Evolutionary conservation across 352 stramenopile genomes (phyloP), one percentile per base, ranked within the genome.

Genomic region (Phytophthora multivora): DNA sequence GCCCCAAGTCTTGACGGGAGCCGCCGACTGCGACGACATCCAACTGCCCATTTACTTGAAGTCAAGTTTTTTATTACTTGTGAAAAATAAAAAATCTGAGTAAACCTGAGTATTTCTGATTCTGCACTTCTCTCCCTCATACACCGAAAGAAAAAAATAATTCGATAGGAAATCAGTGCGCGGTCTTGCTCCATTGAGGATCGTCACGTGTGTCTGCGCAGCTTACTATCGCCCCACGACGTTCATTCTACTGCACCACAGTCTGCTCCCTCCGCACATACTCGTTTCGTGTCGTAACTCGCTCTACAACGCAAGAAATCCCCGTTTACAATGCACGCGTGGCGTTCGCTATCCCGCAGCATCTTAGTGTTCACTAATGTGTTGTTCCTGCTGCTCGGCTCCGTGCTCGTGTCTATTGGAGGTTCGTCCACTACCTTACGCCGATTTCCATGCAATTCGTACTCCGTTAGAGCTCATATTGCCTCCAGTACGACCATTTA

Each of bases 361-460:
- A 81, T 94, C 47, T 72, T 94, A 47, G 85, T 94, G 54, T 94
- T 94, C 68, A 93, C 83, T n/a, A 94, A 94, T 69, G 83, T 94
- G 72, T 78, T 94, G 42, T 94, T 94, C 75, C 68, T 94, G 50
- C 66, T 91, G 31, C 69, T 94, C n/a, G 86, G 86, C 63, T 79
- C 80, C 3, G 83, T 94, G 35, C 83, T 94, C 43, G 79, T 94
- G 42, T 86, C 77, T 12, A 86, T 94, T 38, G 86, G 86, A 63
- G 83, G 84, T 93, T 47, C 19, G 79, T 31, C 2, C 31, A 5
- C 30, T n/a, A 7, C 63, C 8, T 66, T 1, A 5, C 9, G 12
- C 23, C 8, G 11, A 47, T 42, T 50, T 46, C 57, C 38, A 60
- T 52, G 57, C 53, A 39, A 23, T 28, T 26, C 7, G 0, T 16